A percentile compares a stretch with the other conserved stretches of the same genome.
These are phyloP conservation scores for Neocallimastix lanati DNA, from an alignment of 192 early-diverging fungal species.

Conservation along the genomic window DNA sequence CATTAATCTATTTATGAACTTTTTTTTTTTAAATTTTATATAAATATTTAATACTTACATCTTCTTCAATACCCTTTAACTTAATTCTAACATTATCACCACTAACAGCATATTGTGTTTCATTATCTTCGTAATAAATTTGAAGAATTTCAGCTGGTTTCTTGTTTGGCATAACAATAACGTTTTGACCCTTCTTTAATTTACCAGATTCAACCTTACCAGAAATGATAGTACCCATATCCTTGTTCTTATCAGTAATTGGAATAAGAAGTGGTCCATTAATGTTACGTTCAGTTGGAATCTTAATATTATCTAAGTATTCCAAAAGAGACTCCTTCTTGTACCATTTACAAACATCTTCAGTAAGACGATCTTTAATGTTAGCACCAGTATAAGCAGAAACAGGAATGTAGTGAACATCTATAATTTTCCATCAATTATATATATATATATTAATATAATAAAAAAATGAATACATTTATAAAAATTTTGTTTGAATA, in stretches of 20 bases:
- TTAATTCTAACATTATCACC: slow-evolving; percentile 91
- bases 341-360: slow-evolving; percentile 49
- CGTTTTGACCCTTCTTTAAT: slow-evolving; percentile 66
- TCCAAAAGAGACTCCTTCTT: slow-evolving; percentile 48
- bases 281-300: slow-evolving; percentile 61
- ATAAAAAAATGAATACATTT: too few relatives aligned
- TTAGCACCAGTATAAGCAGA: slow-evolving; percentile 95
- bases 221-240: slow-evolving; percentile 89
- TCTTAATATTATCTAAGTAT: slow-evolving; percentile 61
- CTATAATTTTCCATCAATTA: slow-evolving; percentile 9
- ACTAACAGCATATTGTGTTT: slow-evolving; percentile 49
- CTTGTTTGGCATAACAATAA: slow-evolving; percentile 89
- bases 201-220: slow-evolving; percentile 94
- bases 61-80: slow-evolving; percentile 83
- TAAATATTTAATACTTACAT: slow-evolving; percentile 39
- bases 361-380: slow-evolving; percentile 64
- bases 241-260: slow-evolving; percentile 89
- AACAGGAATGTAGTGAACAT: slow-evolving; percentile 77
- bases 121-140: slow-evolving; percentile 74
- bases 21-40: too few relatives aligned
- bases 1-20: too few relatives aligned
- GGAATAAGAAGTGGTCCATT: slow-evolving; percentile 83
- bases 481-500: too few relatives aligned
- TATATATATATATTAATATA: too few relatives aligned
- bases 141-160: slow-evolving; percentile 52